Evolutionary conservation across 768 basidiomycete species (phyloP).

Genomic region (Mycena leptocephala): DNA sequence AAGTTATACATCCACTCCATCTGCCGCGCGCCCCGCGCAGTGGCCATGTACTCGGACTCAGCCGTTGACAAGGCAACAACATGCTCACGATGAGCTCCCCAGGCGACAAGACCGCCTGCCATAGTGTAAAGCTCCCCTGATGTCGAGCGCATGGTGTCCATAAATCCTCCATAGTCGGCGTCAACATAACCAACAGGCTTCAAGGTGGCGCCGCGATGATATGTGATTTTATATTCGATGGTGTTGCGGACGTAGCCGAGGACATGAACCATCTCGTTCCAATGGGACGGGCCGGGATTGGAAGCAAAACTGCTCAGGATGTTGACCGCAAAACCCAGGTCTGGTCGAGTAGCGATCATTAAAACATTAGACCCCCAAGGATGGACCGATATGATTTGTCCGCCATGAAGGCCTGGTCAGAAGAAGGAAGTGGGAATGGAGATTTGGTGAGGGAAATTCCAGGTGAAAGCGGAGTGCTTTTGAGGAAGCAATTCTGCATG

Average conservation of each 20-base stretch:
- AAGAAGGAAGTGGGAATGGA: too few relatives aligned
- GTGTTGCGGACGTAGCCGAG: not conserved
- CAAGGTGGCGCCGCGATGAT: constrained; percentile 8
- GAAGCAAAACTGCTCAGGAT: not conserved
- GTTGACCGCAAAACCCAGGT: not conserved
- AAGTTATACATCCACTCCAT: not conserved
- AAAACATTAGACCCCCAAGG: not conserved
- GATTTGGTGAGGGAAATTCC: too few relatives aligned
- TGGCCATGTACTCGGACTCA: not conserved
- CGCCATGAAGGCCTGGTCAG: too few relatives aligned
- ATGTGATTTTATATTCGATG: constrained; percentile 37
- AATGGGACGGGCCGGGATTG: not conserved
- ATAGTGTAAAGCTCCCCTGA: constrained; percentile 5
- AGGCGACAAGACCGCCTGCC: not conserved
- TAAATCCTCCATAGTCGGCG: not conserved
- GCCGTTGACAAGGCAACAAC: not conserved
- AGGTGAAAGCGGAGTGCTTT: too few relatives aligned
- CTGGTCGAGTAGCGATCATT: not conserved
- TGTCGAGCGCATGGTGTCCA: not conserved
- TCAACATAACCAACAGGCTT: not conserved
- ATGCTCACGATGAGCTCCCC: not conserved
- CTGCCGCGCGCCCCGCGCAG: not conserved
- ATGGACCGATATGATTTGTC: too few relatives aligned
- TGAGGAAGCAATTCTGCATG: too few relatives aligned
- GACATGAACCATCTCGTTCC: not conserved